Evolutionary conservation across 2,329 filamentous ascomycete genomes (phyloP), one percentile per base, ranked within the genome.

Genomic region (Stagonosporopsis chrysanthemi): DNA sequence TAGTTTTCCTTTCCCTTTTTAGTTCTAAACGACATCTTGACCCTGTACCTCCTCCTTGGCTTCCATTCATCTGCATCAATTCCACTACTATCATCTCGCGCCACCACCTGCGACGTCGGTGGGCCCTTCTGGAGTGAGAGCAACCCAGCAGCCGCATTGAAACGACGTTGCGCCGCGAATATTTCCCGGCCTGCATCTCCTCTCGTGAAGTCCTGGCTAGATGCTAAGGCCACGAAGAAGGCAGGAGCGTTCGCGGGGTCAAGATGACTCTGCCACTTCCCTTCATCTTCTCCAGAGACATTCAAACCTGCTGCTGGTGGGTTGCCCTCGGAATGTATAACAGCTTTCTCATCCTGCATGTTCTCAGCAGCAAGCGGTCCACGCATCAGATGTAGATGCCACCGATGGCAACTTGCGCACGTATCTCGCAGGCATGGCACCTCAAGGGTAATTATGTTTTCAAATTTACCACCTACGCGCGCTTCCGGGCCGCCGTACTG

Each of bases 401-500:
- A 63, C 19, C 24, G 24, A 46, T 41, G 42, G 40, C 67, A 70
- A 15, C 33, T 65, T 15, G n/a, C 23, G 23, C 66, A 70, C 3
- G 61, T 61, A 1, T 29, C 14, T 9, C 46, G 29, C 3, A 67
- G 43, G 45, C 67, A 70, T 1, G 67, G 67, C 4, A 39, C 22
- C 7, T 57, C 44, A 11, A 56, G 46, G 2, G 54, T 62, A 29
- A 70, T 56, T 2, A 40, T 40, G 23, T 62, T 46, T 19, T 8
- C 31, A 15, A 19, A 42, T 3, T 41, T 14, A 3, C 64, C 67
- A 42, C 52, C 9, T 0, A 40, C 22, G 24, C 49, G 9, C 49
- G 50, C 6, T 6, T 45, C 36, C 2, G 54, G 49, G 15, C 67
- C 67, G 39, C 66, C 66, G 45, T 63, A 58, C 2, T 67, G 60